A percentile compares a stretch with the other conserved stretches of the same genome.
These are phyloP conservation scores for Penicillium sp. DNA, from an alignment of 2,329 filamentous ascomycete species.

Conservation along the genomic window DNA sequence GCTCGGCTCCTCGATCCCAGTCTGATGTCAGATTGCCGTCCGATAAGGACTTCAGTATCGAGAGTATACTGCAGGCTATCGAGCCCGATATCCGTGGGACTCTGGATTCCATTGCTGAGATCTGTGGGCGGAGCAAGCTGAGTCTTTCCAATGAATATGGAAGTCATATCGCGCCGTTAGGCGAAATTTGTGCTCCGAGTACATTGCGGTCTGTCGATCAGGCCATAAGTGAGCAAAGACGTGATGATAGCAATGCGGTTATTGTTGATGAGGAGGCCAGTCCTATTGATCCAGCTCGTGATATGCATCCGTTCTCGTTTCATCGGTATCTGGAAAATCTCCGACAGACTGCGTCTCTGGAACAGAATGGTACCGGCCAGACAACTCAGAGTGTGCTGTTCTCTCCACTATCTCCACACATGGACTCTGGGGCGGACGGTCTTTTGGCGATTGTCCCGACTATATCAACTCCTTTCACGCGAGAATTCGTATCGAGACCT, in stretches of 20 bases:
- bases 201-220: slow-evolving; percentile 46
- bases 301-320: slow-evolving; percentile 35
- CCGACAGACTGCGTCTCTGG: slow-evolving; percentile 24
- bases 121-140: slow-evolving; percentile 60
- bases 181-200: slow-evolving; percentile 51
- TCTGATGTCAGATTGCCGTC: slow-evolving; percentile 43
- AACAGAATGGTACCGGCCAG: slow-evolving; percentile 12
- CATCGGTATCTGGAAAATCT: slow-evolving; percentile 40
- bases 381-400: slow-evolving; percentile 7
- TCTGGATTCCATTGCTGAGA: slow-evolving; percentile 62
- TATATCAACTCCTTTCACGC: slow-evolving; percentile 12
- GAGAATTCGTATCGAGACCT: slow-evolving; percentile 30
- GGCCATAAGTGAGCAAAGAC: slow-evolving; percentile 38
- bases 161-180: slow-evolving; percentile 60
- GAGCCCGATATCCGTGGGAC: slow-evolving; percentile 58
- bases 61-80: slow-evolving; percentile 55
- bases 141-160: slow-evolving; percentile 63
- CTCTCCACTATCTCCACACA: slow-evolving; percentile 8
- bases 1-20: slow-evolving; percentile 18
- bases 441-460: neutral
- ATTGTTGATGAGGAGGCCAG: slow-evolving; percentile 42
- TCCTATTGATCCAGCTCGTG: slow-evolving; percentile 33
- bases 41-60: slow-evolving; percentile 55
- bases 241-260: slow-evolving; percentile 34
- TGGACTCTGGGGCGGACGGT: neutral